Evolutionary conservation across 2,329 filamentous ascomycete genomes (phyloP), one percentile per base, ranked within the genome.

Genomic region (Nemania serpens): DNA sequence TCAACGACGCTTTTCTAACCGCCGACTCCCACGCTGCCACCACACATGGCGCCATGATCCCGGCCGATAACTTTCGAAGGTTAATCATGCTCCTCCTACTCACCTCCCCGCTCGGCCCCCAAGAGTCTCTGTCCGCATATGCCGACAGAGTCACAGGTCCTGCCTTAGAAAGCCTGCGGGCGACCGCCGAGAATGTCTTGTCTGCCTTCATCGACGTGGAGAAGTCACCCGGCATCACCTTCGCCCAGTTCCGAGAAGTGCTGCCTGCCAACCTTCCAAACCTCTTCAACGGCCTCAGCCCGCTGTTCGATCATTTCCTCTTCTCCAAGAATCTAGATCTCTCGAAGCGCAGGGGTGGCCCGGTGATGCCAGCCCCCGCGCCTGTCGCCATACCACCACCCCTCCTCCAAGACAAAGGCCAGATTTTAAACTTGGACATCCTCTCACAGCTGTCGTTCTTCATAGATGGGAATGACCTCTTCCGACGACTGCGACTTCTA

Each of bases 361-460:
- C 63, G 58, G 52, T 64, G 55, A 33, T 59, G 64, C 34, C 63
- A 55, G 39, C 61, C 39, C 34, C 61, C 12, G 43, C 63, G 29
- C 43, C 25, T 59, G 2, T 41, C 62, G 20, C 48, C 50, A 29
- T 29, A 9, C 48, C 13, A 13, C 71, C 72, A 54, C 84, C 86
- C 2, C 71, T 88, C 20, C 71, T 85, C 1, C 77, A 80, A 18
- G 76, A 82, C 18, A 73, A 69, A 5, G 86, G 83, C 33, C 84
- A 87, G 17, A 90, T 92, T 36, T 75, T 93, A 65, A 84, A 85
- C 65, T 75, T 86, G n/a, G 85, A 85, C 63, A 73, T 84, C 0
- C 74, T 92, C 1, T 88, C 84, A 2, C 90, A 93, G 69, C 77
- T 93, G 3, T 91, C 90, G 0, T 88, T 91, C 69, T 91, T 92